Evolutionary conservation across 2,329 filamentous ascomycete genomes (phyloP), one percentile per base, ranked within the genome.

Genomic region (Aspergillus fumigatus): DNA sequence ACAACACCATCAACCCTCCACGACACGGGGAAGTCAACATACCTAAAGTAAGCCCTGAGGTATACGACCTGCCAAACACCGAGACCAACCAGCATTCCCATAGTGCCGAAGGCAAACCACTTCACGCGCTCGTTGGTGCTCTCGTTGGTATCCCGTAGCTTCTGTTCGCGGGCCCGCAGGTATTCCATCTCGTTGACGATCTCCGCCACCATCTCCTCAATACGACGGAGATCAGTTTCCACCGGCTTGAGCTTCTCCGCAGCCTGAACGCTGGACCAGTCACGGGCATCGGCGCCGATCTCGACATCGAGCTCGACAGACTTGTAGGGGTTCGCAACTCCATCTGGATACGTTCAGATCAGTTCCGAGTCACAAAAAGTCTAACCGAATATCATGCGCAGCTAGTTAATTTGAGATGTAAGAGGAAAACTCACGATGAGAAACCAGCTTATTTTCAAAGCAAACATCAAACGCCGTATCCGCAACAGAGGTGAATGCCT

Each of bases 31-130:
- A 17, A 14, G 11, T 35, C 32, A 38, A 73, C 75, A 70, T 74
- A 89, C 82, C 92, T 87, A 83, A 99, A 99, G 82, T 99, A 99
- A 62, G 93, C 92, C 74, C 94, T 84, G 77, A 99, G 82, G 78
- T 99, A 99, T 73, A 99, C 86, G 71, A 99, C 90, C 85, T 99
- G 94, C 94, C 94, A 99, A 45, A 81, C 92, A 75, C 94, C 96
- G 67, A 99, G 81, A 35, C 85, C 90, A 64, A 97, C 81, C 66
- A 99, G 80, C 81, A 97, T 88, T 60, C 91, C 88, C 79, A 96
- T 97, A 27, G 93, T 97, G 63, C 87, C 86, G 73, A 97, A 87
- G 50, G 93, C 93, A 77, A 99, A 99, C 92, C 91, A 97, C 82
- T 97, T 99, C 70, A 99, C 94, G 58, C 94, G 86, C 78, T 89